Percentiles rank a stretch among this genome's conserved stretches.
These are phyloP conservation scores for Talaromyces trachyspermus DNA, from an alignment of 495 filamentous ascomycete genomes.

Conservation along the genomic window DNA sequence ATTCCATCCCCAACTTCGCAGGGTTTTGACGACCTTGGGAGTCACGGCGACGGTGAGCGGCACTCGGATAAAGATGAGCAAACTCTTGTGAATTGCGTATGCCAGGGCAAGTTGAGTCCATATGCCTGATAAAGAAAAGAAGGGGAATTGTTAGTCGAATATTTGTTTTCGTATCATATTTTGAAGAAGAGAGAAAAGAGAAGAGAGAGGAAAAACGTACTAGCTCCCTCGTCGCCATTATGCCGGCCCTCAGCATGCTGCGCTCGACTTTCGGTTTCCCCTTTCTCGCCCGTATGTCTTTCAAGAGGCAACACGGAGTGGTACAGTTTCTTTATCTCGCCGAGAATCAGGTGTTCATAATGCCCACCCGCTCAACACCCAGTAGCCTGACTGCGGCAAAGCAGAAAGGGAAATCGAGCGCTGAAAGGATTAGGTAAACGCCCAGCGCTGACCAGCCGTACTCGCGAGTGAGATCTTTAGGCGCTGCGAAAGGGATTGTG, in stretches of 20 bases:
- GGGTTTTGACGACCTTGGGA: slow-evolving; percentile 81
- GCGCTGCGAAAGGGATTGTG: slow-evolving; percentile 48
- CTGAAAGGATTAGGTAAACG: slow-evolving; percentile 75
- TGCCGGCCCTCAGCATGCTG: slow-evolving; percentile 26
- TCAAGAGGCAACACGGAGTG: slow-evolving; percentile 21
- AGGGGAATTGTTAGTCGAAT: no score
- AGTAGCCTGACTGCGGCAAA: slow-evolving; percentile 77
- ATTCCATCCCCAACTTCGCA: slow-evolving; percentile 78
- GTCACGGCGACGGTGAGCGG: slow-evolving; percentile 83
- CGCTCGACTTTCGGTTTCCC: slow-evolving; percentile 15
- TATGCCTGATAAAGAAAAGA: slow-evolving; percentile 44
- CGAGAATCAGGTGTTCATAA: slow-evolving; percentile 43
- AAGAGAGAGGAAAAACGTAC: slow-evolving; percentile 31
- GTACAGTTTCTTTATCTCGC: slow-evolving; percentile 25
- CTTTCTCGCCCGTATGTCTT: not conserved
- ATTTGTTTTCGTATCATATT: no score
- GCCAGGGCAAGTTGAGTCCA: slow-evolving; percentile 90
- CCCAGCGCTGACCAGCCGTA: slow-evolving; percentile 94
- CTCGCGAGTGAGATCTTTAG: slow-evolving; percentile 81
- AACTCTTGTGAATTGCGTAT: slow-evolving; percentile 96
- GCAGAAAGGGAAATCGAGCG: slow-evolving; percentile 91
- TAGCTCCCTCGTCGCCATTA: slow-evolving; percentile 40
- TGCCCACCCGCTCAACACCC: slow-evolving; percentile 73
- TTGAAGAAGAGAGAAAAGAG: slow-evolving; percentile 7
- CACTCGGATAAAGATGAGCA: slow-evolving; percentile 91